Base-by-base conservation (phyloP, 2,329 filamentous ascomycete species). In the Simplicillium aogashimaense region DNA sequence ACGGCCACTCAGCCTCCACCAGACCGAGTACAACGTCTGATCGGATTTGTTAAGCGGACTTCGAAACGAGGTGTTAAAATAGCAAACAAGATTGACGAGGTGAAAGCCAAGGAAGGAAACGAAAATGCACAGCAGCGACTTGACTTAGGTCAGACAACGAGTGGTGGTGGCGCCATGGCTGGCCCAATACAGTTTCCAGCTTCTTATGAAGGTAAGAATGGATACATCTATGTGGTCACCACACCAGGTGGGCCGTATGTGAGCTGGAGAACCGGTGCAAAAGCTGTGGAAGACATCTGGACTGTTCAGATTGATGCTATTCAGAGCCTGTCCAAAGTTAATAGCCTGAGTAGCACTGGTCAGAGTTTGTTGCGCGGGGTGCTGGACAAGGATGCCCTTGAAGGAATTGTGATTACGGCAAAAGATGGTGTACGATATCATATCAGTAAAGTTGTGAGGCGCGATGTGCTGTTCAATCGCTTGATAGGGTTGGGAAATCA, bases 101-200 rank as follows among this genome's bases (percentile, higher is more conserved):
- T 83, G 12, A 77, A 78, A 49, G 84, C 83, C 17, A 20, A 9
- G 3, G 13, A 5, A 7, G 37, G 37, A 7, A 29, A 32, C 69
- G 72, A 66, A 11, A 72, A 76, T 33, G 84, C 85, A 2, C 81
- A 78, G 51, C 75, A 86, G 41, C 71, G 86, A 3, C 67, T 89
- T 0, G 84, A 85, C 9, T 83, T 83, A 2, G 67, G 90, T 1
- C 67, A 64, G 8, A 52, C 61, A 20, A 53, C 67, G 1, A 16
- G 38, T 3, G 9, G 20, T 25, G 57, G 61, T 9, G 53, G 64
- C 6, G 62, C 69, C 1, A 58, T 66, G 1, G 70, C 74, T 0
- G 86, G 87, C 0, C 87, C 86, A 0, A 67, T 87, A 1, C 80
- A 81, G 15, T 94, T 92, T 61, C 78, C 81, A 25, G 80, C 72